A percentile compares a stretch with the other conserved stretches of the same genome.
phyloP scores from a whole-genome alignment of 306 rosid genomes.

The Vachellia pachyceras region DNA sequence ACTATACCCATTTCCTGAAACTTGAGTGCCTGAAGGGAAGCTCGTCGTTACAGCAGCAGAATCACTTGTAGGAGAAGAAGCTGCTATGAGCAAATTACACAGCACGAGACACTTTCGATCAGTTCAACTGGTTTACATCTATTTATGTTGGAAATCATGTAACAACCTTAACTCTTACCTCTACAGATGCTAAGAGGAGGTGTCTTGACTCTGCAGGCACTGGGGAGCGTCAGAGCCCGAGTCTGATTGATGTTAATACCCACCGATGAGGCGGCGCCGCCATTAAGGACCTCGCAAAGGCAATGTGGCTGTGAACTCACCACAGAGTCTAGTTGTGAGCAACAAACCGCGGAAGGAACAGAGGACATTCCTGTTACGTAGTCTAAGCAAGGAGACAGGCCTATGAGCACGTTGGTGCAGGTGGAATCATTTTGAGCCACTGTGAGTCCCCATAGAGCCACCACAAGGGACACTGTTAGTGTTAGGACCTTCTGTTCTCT shows the following conservation, averaged over 20 bases:
- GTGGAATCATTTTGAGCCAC: slow-evolving; percentile 53
- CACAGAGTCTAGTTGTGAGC: slow-evolving; percentile 59
- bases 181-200: slow-evolving; percentile 58
- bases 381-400: slow-evolving; percentile 62
- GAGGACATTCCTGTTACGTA: slow-evolving; percentile 56
- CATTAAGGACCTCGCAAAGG: slow-evolving; percentile 62
- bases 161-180: slow-evolving; percentile 36
- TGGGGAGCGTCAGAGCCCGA: slow-evolving; percentile 55
- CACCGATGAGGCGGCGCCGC: slow-evolving; percentile 47
- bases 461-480: slow-evolving; percentile 21
- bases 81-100: neutral
- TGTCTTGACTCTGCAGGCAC: slow-evolving; percentile 56
- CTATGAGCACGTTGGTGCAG: slow-evolving; percentile 56
- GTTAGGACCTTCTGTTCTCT: slow-evolving; percentile 32
- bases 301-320: slow-evolving; percentile 62
- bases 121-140: neutral
- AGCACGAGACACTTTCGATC: neutral
- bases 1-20: slow-evolving; percentile 40
- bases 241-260: slow-evolving; percentile 67
- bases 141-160: neutral
- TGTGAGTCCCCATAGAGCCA: slow-evolving; percentile 37
- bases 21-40: slow-evolving; percentile 38
- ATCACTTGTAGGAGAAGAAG: slow-evolving; percentile 42
- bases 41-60: slow-evolving; percentile 38
- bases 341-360: slow-evolving; percentile 56